phyloP scores from a whole-genome alignment of 176 grass and related monocot genomes.

The barley (Hordeum vulgare) region MorexV3_pseudomolecules_assembly NC_058519.1:10355897-10356396 shows the following conservation, averaged over 20 bases:
- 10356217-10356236: not conserved
- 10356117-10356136: not conserved
- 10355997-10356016: too few relatives aligned
- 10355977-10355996: too few relatives aligned
- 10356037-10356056: not conserved
- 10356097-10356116: not conserved
- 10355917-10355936: too few relatives aligned
- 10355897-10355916: not conserved
- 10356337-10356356: slow-evolving; percentile 37
- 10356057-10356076: not conserved
- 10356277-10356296: not conserved
- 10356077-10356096: not conserved
- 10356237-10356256: too few relatives aligned
- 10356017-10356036: not conserved
- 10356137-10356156: not conserved
- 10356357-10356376: slow-evolving; percentile 41
- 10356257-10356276: not conserved
- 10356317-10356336: not conserved
- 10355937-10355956: too few relatives aligned
- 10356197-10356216: slow-evolving; percentile 17
- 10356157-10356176: not conserved
- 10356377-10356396: slow-evolving; percentile 44
- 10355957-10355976: too few relatives aligned
- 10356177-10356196: not conserved
- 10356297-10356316: not conserved